These are phyloP conservation scores for Whalleya microplaca DNA, from an alignment of 2,329 filamentous ascomycete species.

Conservation along the genomic window DNA sequence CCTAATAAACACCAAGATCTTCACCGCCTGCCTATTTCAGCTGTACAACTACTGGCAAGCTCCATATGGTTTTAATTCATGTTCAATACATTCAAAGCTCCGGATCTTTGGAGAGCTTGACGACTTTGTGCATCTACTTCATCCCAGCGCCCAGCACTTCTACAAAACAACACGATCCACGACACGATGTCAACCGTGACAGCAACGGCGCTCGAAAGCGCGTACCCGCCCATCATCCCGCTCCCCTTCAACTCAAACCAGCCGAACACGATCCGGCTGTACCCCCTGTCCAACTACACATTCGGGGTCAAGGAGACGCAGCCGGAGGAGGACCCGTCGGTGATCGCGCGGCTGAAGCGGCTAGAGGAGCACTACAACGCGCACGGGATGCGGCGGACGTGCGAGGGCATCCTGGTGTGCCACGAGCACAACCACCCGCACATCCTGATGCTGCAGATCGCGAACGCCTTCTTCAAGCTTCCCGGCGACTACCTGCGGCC, in stretches of 20 bases:
- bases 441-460: slow-evolving; percentile 98
- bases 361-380: slow-evolving; percentile 93
- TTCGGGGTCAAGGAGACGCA: slow-evolving; percentile 98
- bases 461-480: slow-evolving; percentile 99
- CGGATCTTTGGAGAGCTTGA: not conserved
- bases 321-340: slow-evolving; percentile 95
- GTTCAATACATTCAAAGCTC: not conserved
- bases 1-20: not conserved
- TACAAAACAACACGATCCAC: slow-evolving; percentile 15
- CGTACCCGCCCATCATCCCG: slow-evolving; percentile 76
- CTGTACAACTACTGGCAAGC: not conserved
- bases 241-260: slow-evolving; percentile 88
- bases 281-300: slow-evolving; percentile 96
- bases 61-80: not conserved
- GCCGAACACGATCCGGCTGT: slow-evolving; percentile 85
- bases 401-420: slow-evolving; percentile 95
- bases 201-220: slow-evolving; percentile 74
- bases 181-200: slow-evolving; percentile 85
- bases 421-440: slow-evolving; percentile 99
- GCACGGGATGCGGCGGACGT: slow-evolving; percentile 96
- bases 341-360: slow-evolving; percentile 87
- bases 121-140: not conserved
- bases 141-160: not conserved
- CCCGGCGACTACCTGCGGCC: slow-evolving; percentile 92
- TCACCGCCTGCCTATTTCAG: slow-evolving; percentile 11